These are phyloP conservation scores for Neofusicoccum umdonicola DNA, from an alignment of 2,329 filamentous ascomycete species.

Conservation along the genomic window DNA sequence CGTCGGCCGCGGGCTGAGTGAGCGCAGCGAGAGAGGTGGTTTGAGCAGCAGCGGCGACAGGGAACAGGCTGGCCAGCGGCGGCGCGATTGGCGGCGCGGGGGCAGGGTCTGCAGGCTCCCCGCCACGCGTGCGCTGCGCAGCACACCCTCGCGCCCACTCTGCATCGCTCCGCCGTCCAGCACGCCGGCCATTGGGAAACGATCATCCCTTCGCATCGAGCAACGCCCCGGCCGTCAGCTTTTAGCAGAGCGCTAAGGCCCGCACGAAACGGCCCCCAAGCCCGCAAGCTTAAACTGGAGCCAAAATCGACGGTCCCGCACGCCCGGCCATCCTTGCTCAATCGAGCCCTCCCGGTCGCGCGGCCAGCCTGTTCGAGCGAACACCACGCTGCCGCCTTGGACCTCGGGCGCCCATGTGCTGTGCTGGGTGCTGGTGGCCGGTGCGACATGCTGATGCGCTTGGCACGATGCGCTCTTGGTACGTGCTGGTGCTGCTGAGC, in stretches of 20 bases:
- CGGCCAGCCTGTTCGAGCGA: neutral
- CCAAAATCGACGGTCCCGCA: neutral
- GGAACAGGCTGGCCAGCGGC: neutral
- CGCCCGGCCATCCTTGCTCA: neutral
- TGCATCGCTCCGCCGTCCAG: neutral
- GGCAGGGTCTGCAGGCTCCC: neutral
- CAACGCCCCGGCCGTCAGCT: neutral
- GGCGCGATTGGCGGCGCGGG: neutral
- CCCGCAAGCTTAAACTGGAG: neutral
- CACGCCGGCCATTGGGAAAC: neutral
- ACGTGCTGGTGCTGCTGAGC: too few relatives aligned
- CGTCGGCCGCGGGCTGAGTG: neutral
- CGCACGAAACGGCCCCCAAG: neutral
- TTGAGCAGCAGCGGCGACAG: neutral
- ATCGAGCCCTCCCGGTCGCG: neutral
- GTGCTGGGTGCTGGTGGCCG: too few relatives aligned
- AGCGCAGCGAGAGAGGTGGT: neutral
- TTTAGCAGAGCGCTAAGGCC: neutral
- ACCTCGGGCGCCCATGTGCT: too few relatives aligned
- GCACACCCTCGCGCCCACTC: neutral
- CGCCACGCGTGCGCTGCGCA: neutral
- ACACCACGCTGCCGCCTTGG: too few relatives aligned
- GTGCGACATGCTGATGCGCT: too few relatives aligned
- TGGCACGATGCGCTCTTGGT: too few relatives aligned
- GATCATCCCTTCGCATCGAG: neutral